Evolutionary conservation across 176 grass and related monocot species (phyloP).

Genomic region (Areca catechu): DNA sequence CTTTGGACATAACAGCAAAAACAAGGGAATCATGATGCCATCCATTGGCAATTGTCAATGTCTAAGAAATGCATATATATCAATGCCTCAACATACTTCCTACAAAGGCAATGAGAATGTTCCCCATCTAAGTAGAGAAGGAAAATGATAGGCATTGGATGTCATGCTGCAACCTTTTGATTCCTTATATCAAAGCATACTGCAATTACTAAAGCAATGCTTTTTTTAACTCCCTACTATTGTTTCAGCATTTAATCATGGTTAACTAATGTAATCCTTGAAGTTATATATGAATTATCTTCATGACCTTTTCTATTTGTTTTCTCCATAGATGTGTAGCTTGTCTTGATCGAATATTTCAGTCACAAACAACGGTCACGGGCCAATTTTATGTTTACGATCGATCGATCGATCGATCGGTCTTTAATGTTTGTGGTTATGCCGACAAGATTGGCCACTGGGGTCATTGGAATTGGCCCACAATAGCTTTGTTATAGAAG

Average conservation of each 20-base stretch:
- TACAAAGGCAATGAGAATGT: conserved; percentile 4
- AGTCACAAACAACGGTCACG: no score
- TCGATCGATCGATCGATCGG: background rate
- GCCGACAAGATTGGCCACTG: background rate
- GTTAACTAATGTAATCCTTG: no score
- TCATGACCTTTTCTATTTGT: no score
- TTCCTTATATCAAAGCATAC: no score
- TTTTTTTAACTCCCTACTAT: no score
- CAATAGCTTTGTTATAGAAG: background rate
- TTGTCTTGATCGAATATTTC: no score
- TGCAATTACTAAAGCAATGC: no score
- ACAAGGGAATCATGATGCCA: conserved; percentile 7
- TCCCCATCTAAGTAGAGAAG: conserved; percentile 1
- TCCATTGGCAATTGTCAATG: conserved; percentile 9
- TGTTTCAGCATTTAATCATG: no score
- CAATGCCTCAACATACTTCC: background rate
- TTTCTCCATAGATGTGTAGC: no score
- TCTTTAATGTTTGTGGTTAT: conserved; percentile 1
- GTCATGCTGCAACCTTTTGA: background rate
- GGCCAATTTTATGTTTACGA: background rate
- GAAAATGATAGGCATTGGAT: background rate
- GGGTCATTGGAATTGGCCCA: background rate
- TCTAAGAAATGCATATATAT: background rate
- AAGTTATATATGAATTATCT: no score
- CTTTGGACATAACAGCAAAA: background rate